These are phyloP conservation scores for Phalaenopsis hybrid DNA, from an alignment of 116 monocot species.

Conservation along the genomic window DNA sequence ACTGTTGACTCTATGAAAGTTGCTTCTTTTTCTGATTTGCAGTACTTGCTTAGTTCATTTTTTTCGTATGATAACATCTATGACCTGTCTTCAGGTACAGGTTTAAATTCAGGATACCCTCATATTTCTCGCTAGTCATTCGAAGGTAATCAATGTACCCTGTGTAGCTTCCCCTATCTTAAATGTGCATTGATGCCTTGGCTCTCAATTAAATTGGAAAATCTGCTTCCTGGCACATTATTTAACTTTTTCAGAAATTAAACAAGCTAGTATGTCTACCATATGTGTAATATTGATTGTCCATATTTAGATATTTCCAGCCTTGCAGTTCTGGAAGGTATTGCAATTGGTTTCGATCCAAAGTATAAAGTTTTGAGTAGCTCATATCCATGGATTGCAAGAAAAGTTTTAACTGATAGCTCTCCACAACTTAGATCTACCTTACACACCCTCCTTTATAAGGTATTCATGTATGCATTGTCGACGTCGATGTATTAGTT, in stretches of 20 bases:
- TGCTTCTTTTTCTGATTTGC: not conserved
- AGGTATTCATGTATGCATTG: conserved; percentile 28
- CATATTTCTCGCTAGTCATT: conserved; percentile 96
- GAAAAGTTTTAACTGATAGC: conserved; percentile 89
- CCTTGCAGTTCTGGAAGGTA: conserved; percentile 96
- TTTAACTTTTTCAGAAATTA: not conserved
- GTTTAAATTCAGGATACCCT: conserved; percentile 96
- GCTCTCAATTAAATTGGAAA: not conserved
- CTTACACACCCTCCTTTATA: conserved; percentile 81
- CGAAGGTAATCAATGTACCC: conserved; percentile 46
- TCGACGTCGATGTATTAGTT: not conserved
- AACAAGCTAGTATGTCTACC: not conserved
- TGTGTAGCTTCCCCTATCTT: not conserved
- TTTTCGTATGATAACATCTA: conserved; percentile 1
- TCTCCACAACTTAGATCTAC: conserved; percentile 80
- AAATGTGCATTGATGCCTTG: not conserved
- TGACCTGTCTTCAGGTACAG: conserved; percentile 65
- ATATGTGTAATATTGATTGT: not conserved
- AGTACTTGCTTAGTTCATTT: not conserved
- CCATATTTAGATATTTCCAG: conserved; percentile 30
- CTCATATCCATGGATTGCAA: conserved; percentile 99
- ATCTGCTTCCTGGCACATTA: not conserved
- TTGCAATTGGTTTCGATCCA: conserved; percentile 85
- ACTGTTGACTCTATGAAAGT: not conserved
- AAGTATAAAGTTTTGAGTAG: conserved; percentile 95